These are phyloP conservation scores for Cylindrodendrum hubeiense DNA, from an alignment of 2,329 filamentous ascomycete genomes.

Conservation along the genomic window DNA sequence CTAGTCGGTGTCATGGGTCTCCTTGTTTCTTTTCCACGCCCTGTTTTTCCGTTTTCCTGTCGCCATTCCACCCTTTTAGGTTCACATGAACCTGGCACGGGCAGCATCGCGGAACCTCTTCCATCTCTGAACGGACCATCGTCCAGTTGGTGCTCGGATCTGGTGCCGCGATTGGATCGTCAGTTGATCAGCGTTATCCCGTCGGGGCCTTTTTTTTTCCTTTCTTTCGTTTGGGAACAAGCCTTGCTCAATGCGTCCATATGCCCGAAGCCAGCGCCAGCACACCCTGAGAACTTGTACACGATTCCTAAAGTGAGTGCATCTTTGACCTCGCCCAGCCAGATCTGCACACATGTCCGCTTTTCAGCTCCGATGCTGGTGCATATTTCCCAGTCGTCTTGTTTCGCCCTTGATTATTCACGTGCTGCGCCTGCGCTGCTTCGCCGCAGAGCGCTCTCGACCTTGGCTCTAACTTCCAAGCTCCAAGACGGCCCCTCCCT, in stretches of 20 bases:
- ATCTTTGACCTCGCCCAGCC: conserved; percentile 7
- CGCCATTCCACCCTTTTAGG: background rate
- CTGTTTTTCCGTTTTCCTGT: background rate
- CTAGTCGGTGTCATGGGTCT: conserved; percentile 10
- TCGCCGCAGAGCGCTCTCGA: conserved; percentile 5
- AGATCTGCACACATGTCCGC: conserved; percentile 9
- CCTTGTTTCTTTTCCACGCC: conserved; percentile 4
- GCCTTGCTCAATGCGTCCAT: conserved; percentile 23
- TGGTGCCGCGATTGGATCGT: conserved; percentile 12
- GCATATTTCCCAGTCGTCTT: conserved; percentile 15
- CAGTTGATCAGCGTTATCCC: conserved; percentile 3
- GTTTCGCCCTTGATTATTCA: background rate
- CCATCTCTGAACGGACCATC: background rate
- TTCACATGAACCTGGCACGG: background rate
- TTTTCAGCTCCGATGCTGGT: conserved; percentile 10
- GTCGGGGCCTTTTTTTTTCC: background rate
- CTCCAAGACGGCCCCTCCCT: background rate
- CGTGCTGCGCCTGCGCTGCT: background rate
- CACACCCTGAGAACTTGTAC: background rate
- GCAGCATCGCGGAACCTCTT: conserved; percentile 5
- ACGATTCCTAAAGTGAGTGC: conserved; percentile 2
- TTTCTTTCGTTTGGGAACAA: conserved; percentile 15
- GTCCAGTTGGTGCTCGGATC: conserved; percentile 10
- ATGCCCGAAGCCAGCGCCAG: conserved; percentile 16
- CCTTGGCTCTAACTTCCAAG: background rate